Conservation (phyloP, 2,329 filamentous ascomycete species). For the Xylariales sp. region DNA sequence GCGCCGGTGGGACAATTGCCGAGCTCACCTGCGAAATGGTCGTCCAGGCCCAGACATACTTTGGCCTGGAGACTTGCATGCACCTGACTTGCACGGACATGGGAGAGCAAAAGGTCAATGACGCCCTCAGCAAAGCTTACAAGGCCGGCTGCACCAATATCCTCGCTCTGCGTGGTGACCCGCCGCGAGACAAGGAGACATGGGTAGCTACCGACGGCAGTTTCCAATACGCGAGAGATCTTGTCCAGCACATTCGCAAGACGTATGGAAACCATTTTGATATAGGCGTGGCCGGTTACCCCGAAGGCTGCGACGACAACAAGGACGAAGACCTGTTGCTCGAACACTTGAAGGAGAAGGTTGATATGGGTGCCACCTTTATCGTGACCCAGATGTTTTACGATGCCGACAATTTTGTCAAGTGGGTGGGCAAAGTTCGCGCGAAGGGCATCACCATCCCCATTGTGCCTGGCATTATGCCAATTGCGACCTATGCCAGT, state of each 20-base stretch:
- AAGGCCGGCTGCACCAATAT: slow-evolving; percentile 97
- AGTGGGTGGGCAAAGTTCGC: slow-evolving; percentile 84
- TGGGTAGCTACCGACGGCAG: slow-evolving; percentile 86
- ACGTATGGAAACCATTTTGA: slow-evolving; percentile 89
- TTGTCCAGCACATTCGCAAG: slow-evolving; percentile 71
- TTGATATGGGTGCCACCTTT: slow-evolving; percentile 89
- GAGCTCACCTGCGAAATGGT: slow-evolving; percentile 98
- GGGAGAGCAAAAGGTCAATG: slow-evolving; percentile 86
- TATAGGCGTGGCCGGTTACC: slow-evolving; percentile 95
- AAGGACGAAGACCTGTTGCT: slow-evolving; percentile 80
- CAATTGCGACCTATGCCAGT: slow-evolving; percentile 90
- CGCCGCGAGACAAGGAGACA: slow-evolving; percentile 86
- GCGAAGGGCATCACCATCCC: slow-evolving; percentile 78
- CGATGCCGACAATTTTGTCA: slow-evolving; percentile 89
- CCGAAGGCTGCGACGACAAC: slow-evolving; percentile 93
- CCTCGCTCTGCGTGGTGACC: slow-evolving; percentile 86
- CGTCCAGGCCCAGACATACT: slow-evolving; percentile 87
- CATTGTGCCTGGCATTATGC: slow-evolving; percentile 89
- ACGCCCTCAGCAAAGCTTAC: slow-evolving; percentile 82
- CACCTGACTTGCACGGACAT: slow-evolving; percentile 98
- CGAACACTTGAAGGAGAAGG: slow-evolving; percentile 93
- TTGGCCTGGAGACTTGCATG: slow-evolving; percentile 98
- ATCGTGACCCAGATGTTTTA: slow-evolving; percentile 99
- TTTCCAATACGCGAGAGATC: slow-evolving; percentile 88
- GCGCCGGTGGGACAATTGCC: slow-evolving; percentile 85